phyloP scores from a whole-genome alignment of 371 early-diverging fungal genomes.

The Capniomyces stellatus region DNA sequence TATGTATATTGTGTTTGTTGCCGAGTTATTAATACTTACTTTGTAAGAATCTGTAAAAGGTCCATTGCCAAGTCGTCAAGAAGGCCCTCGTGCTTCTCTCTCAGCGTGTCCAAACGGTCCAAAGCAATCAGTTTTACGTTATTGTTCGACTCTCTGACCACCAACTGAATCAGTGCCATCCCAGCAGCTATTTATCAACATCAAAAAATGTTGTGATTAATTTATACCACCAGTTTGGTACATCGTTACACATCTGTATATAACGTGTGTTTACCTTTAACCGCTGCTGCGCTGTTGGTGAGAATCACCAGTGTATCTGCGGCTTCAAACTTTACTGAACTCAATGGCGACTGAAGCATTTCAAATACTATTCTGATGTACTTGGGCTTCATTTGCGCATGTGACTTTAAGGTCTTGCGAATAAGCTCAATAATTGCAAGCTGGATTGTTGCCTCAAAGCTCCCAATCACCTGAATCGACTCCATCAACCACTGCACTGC shows the following conservation, averaged over 20 bases:
- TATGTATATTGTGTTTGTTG: too few species aligned
- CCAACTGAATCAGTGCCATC: conserved; percentile 70
- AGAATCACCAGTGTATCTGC: conserved; percentile 76
- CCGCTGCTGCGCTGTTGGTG: conserved; percentile 70
- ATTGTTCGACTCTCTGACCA: conserved; percentile 85
- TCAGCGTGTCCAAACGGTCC: conserved; percentile 69
- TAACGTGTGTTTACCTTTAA: conserved; percentile 42
- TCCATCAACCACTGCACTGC: conserved; percentile 74
- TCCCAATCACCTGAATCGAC: conserved; percentile 47
- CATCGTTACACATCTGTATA: too few species aligned
- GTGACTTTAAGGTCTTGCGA: conserved; percentile 49
- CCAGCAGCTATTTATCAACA: conserved; percentile 39
- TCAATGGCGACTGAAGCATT: conserved; percentile 51
- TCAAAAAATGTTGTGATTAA: not conserved
- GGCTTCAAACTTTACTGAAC: conserved; percentile 92
- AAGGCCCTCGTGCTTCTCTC: conserved; percentile 62
- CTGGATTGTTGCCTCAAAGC: conserved; percentile 81
- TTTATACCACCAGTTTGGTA: conserved; percentile 24
- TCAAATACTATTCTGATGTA: conserved; percentile 79
- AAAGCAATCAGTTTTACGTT: conserved; percentile 93
- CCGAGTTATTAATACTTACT: not conserved
- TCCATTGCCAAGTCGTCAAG: conserved; percentile 87
- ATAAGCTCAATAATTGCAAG: conserved; percentile 85
- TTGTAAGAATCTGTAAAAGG: conserved; percentile 21
- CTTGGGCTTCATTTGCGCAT: conserved; percentile 62